Evolutionary conservation across 2,329 filamentous ascomycete species (phyloP).

Genomic region (Penicillium sp.): DNA sequence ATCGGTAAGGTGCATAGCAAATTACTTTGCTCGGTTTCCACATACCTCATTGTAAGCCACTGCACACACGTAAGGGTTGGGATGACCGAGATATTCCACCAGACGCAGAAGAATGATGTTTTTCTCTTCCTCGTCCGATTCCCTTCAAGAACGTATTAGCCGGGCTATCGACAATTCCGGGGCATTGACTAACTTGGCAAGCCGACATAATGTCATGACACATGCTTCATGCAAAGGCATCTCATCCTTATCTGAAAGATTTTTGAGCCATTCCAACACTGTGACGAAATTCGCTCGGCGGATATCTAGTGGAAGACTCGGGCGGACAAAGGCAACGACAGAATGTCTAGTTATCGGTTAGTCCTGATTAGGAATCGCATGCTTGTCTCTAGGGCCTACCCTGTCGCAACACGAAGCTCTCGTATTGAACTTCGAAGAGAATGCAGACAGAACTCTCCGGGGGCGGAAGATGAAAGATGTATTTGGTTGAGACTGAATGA

Average conservation of each 20-base stretch:
- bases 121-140: constrained; percentile 72
- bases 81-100: constrained; percentile 78
- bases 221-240: constrained; percentile 71
- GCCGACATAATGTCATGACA: constrained; percentile 77
- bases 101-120: constrained; percentile 79
- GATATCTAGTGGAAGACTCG: constrained; percentile 44
- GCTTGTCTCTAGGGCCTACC: constrained; percentile 39
- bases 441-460: constrained; percentile 76
- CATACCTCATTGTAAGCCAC: constrained; percentile 75
- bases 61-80: constrained; percentile 70
- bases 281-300: constrained; percentile 61
- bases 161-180: not conserved
- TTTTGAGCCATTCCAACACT: constrained; percentile 64
- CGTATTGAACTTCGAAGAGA: constrained; percentile 76
- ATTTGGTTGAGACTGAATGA: constrained; percentile 55
- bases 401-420: constrained; percentile 77
- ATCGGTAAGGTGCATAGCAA: not conserved
- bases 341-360: constrained; percentile 48
- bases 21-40: not conserved
- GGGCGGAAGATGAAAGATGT: constrained; percentile 59
- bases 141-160: constrained; percentile 36
- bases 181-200: constrained; percentile 56
- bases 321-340: constrained; percentile 59
- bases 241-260: constrained; percentile 63
- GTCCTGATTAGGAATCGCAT: constrained; percentile 2